Percentiles rank a stretch among this genome's conserved stretches.
Conservation (phyloP, 495 filamentous ascomycete genomes). For the Evernia prunastri region DNA sequence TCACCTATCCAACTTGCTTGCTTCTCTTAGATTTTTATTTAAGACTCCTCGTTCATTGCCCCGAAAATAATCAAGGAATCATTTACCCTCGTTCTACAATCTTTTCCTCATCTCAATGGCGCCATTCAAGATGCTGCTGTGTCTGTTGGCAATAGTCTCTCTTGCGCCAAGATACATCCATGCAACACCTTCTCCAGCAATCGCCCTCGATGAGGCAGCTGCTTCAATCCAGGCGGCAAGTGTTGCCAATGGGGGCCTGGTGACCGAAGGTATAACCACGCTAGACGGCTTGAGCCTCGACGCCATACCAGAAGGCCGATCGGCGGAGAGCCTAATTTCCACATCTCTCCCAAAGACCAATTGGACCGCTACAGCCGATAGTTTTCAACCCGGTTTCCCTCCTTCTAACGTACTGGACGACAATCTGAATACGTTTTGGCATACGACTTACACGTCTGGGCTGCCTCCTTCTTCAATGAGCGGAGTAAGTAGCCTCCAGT, state of each 20-base stretch:
- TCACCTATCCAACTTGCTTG: neutral
- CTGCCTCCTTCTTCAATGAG: neutral
- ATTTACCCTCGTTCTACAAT: neutral
- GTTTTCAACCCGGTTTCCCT: slow-evolving; percentile 20
- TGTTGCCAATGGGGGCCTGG: slow-evolving; percentile 3
- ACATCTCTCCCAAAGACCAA: slow-evolving; percentile 13
- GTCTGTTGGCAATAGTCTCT: slow-evolving; percentile 5
- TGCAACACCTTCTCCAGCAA: neutral
- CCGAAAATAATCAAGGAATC: too few species aligned
- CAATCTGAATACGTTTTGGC: slow-evolving; percentile 20
- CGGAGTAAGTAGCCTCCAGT: neutral
- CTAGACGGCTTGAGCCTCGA: slow-evolving; percentile 22
- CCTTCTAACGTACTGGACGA: slow-evolving; percentile 24
- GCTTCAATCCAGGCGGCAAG: slow-evolving; percentile 5
- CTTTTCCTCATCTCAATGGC: neutral
- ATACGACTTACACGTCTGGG: slow-evolving; percentile 2
- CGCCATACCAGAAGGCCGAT: slow-evolving; percentile 17
- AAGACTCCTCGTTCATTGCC: neutral
- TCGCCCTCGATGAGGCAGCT: slow-evolving; percentile 1
- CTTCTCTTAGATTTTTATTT: neutral
- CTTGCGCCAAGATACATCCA: neutral
- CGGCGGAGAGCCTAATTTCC: slow-evolving; percentile 12
- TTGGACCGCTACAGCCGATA: slow-evolving; percentile 24
- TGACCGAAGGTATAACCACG: slow-evolving; percentile 14
- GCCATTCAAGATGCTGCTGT: neutral